Percentiles rank a stretch among this genome's conserved stretches.
Conservation (phyloP, 768 basidiomycete genomes). For the Cubamyces sp. region DNA sequence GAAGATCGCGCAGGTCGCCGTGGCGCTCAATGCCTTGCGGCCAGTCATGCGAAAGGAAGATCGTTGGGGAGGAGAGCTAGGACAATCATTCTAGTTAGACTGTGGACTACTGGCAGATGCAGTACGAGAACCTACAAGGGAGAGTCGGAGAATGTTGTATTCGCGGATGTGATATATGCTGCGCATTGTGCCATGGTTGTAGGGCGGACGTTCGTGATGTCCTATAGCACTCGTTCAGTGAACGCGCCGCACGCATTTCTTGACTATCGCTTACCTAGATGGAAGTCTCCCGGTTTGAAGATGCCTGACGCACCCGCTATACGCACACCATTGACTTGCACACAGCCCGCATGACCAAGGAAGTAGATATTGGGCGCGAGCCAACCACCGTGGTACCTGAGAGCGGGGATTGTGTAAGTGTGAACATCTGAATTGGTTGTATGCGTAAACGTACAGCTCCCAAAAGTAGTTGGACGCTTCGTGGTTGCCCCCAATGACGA, state of each 20-base stretch:
- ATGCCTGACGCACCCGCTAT: slow-evolving; percentile 94
- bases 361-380: slow-evolving; percentile 96
- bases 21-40: slow-evolving; percentile 83
- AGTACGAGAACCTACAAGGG: slow-evolving; percentile 53
- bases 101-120: no score
- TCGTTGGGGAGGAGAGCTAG: slow-evolving; percentile 61
- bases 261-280: slow-evolving; percentile 48
- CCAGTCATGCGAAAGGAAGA: slow-evolving; percentile 98
- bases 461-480: slow-evolving; percentile 97
- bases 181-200: slow-evolving; percentile 67
- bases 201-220: slow-evolving; percentile 83
- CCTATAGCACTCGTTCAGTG: slow-evolving; percentile 46
- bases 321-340: slow-evolving; percentile 84
- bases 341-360: slow-evolving; percentile 87
- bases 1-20: slow-evolving; percentile 66
- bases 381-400: slow-evolving; percentile 95
- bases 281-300: slow-evolving; percentile 79
- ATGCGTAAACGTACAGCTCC: slow-evolving; percentile 71
- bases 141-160: slow-evolving; percentile 78
- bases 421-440: no score
- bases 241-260: no score
- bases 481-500: slow-evolving; percentile 97
- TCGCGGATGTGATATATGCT: slow-evolving; percentile 92
- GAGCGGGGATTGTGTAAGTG: background rate
- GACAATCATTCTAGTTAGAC: no score